Evolutionary conservation across 306 rosid species (phyloP).

Genomic region (Citrullus colocynthis): DNA sequence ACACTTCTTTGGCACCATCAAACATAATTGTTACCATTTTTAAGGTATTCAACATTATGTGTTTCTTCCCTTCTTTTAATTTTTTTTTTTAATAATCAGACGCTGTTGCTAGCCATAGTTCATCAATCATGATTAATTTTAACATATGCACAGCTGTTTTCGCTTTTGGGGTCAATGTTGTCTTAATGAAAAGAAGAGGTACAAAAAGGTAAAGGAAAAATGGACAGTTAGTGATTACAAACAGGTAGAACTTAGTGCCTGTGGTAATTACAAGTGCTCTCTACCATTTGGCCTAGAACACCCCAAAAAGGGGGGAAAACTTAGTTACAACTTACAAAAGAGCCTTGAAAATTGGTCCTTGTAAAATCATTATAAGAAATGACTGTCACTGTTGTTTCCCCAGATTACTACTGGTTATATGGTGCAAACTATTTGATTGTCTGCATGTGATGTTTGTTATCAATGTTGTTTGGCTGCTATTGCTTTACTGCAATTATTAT

Average conservation of each 20-base stretch:
- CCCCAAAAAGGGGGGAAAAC: background rate
- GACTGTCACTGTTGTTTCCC: background rate
- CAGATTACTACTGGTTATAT: background rate
- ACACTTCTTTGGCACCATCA: background rate
- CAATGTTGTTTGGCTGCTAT: background rate
- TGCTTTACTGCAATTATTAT: background rate
- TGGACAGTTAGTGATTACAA: background rate
- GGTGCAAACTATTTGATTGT: background rate
- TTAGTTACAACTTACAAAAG: background rate
- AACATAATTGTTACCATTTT: background rate
- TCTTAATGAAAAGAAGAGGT: background rate
- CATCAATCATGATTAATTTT: background rate
- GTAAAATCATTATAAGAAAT: background rate
- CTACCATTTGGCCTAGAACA: background rate
- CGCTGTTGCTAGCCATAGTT: background rate
- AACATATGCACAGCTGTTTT: background rate
- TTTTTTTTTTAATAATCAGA: background rate
- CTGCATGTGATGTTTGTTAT: background rate
- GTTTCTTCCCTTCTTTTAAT: background rate
- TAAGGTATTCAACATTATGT: background rate
- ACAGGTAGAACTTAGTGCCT: constrained; percentile 3
- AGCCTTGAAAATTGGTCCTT: background rate
- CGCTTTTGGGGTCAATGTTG: background rate
- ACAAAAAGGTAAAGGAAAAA: background rate
- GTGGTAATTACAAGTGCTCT: background rate